Percentiles rank a stretch among this genome's conserved stretches.
phyloP scores from a whole-genome alignment of 73 alveolate species.

The Paramecium tetraurelia region DNA sequence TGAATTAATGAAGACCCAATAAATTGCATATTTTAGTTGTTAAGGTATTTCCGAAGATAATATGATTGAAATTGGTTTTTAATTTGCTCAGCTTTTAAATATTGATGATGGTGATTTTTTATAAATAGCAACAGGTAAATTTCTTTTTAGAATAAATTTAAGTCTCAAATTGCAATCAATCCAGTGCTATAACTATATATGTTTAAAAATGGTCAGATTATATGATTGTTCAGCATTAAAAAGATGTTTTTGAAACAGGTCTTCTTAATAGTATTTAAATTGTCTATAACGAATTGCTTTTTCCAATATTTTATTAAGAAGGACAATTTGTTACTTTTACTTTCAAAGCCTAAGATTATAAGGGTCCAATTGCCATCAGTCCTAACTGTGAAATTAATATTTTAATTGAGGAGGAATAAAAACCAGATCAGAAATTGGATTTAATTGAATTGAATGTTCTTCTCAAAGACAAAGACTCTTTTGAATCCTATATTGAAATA shows the following conservation, averaged over 20 bases:
- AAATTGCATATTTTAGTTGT: background rate
- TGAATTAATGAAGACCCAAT: background rate
- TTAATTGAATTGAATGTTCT: background rate
- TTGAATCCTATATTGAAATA: background rate
- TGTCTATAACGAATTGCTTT: background rate
- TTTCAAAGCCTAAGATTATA: background rate
- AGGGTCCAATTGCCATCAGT: background rate
- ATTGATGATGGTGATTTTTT: background rate
- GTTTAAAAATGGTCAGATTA: constrained; percentile 36
- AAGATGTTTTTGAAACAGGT: background rate
- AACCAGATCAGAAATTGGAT: background rate
- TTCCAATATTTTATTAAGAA: constrained; percentile 24
- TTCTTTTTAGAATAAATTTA: background rate
- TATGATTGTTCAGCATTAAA: background rate
- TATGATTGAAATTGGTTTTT: background rate
- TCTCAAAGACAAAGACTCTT: background rate
- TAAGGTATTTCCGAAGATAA: background rate
- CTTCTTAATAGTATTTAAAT: background rate
- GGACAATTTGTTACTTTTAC: constrained; percentile 9
- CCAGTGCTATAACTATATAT: background rate
- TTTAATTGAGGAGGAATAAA: background rate
- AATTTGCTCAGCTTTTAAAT: background rate
- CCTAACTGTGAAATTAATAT: background rate
- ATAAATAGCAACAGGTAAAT: background rate
- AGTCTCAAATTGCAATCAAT: constrained; percentile 13